Evolutionary conservation across 768 basidiomycete genomes (phyloP).

Genomic region (Phylloporus sp.): DNA sequence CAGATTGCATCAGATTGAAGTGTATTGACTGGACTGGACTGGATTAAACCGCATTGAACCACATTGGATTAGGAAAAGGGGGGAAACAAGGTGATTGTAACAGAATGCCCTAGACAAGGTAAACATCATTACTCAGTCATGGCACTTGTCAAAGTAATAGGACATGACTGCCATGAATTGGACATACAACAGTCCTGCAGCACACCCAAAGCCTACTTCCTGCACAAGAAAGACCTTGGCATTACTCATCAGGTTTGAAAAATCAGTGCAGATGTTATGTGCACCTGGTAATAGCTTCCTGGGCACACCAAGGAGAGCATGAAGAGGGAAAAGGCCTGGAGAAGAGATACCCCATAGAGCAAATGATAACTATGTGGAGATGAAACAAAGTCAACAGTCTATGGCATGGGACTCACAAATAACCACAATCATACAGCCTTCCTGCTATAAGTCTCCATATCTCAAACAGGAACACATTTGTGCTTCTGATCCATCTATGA

Average conservation of each 20-base stretch:
- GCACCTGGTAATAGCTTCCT: conserved; percentile 40
- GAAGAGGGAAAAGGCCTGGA: conserved; percentile 34
- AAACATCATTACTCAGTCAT: conserved; percentile 50
- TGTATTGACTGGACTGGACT: too few relatives aligned
- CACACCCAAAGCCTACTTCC: conserved; percentile 47
- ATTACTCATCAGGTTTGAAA: background rate
- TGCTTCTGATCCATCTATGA: conserved; percentile 43
- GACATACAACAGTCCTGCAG: conserved; percentile 44
- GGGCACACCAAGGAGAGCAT: conserved; percentile 44
- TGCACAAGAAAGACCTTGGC: conserved; percentile 47
- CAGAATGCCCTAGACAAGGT: conserved; percentile 53
- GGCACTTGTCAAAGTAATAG: conserved; percentile 47
- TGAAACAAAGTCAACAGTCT: background rate
- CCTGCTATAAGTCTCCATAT: conserved; percentile 43
- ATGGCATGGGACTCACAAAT: conserved; percentile 36
- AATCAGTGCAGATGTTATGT: background rate
- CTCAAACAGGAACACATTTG: conserved; percentile 45
- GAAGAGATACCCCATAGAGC: conserved; percentile 26
- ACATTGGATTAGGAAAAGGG: too few relatives aligned
- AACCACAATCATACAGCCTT: conserved; percentile 47
- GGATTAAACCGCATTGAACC: too few relatives aligned
- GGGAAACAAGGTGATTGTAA: too few relatives aligned
- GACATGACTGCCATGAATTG: conserved; percentile 45
- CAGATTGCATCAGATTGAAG: too few relatives aligned
- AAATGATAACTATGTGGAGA: conserved; percentile 19